Evolutionary conservation across 345 rosid genomes (phyloP), one percentile per base, ranked within the genome.

Genomic region (Populus euphratica): DNA sequence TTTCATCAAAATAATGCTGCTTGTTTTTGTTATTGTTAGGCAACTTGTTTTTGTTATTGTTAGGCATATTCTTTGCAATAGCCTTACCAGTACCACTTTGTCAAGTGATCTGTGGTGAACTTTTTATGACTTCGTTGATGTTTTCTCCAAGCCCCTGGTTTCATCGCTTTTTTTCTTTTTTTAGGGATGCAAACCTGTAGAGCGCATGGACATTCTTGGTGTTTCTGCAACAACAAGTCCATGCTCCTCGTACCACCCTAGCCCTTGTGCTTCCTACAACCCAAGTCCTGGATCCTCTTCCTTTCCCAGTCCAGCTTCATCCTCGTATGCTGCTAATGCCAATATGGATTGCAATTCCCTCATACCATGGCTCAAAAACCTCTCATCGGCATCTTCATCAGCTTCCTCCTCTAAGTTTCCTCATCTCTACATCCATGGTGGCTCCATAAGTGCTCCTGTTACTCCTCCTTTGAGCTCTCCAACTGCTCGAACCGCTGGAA

Each of bases 401-500:
- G 84, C 97, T 21, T 56, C 63, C 73, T 93, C 98, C 10, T 90
- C 98, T 17, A 89, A 86, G 83, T 77, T 81, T 50, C 90, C 98
- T 76, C 90, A 89, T 73, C 90, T 89, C 66, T 89, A 88, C 82
- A 83, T 90, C 77, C 90, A 88, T 13, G 89, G 91, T 31, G 97
- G 98, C 54, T 96, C 99, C 50, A 90, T 96, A 38, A 96, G 99
- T 86, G 99, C 99, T 83, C 99, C 99, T 5, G 99, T 96, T 56
- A 96, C 99, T 4, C 99, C 99, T 78, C 97, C 98, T 64, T 75
- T 94, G 87, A 94, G 97, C 88, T 96, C 99, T 63, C 99, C 99
- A 47, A 89, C 94, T 33, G 91, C 88, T 27, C 92, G 94, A 76
- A 87, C 93, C 29, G 98, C 98, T 1, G 86, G 95, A 64, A 79